Conservation (phyloP, 495 filamentous ascomycete species). For the Aspergillus wentii region DNA sequence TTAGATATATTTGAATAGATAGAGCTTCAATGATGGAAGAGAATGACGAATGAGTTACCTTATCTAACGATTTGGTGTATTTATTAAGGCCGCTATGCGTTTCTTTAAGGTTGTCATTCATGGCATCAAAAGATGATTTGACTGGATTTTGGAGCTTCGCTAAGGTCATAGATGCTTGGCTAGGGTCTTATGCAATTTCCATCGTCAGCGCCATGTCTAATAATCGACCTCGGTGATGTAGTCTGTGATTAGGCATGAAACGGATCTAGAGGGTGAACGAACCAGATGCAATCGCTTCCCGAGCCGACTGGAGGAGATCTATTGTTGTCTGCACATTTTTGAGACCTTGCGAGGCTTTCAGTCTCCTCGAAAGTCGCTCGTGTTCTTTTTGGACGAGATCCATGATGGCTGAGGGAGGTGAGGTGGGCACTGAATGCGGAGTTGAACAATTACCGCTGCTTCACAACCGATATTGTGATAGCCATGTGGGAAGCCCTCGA, state of each 20-base stretch:
- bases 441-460: constrained; percentile 23
- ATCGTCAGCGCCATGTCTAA: constrained; percentile 6
- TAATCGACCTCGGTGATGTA: not conserved
- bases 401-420: constrained; percentile 44
- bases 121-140: constrained; percentile 68
- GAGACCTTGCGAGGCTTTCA: constrained; percentile 65
- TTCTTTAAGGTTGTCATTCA: constrained; percentile 75
- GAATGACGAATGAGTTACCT: constrained; percentile 59
- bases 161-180: constrained; percentile 62
- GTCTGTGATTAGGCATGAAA: not conserved
- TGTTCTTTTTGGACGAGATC: constrained; percentile 70
- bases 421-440: constrained; percentile 9
- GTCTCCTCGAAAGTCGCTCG: constrained; percentile 59
- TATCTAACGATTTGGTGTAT: constrained; percentile 78
- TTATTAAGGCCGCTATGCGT: constrained; percentile 72
- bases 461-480: constrained; percentile 7
- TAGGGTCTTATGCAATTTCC: constrained; percentile 51
- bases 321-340: constrained; percentile 78
- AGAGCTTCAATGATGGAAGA: not conserved
- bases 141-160: constrained; percentile 81
- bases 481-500: constrained; percentile 6
- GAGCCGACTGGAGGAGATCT: constrained; percentile 64
- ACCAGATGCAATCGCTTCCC: constrained; percentile 66
- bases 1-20: not conserved
- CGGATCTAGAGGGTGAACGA: constrained; percentile 15